phyloP scores from a whole-genome alignment of 2,329 filamentous ascomycete species.

The Diplocarpon mali region DNA sequence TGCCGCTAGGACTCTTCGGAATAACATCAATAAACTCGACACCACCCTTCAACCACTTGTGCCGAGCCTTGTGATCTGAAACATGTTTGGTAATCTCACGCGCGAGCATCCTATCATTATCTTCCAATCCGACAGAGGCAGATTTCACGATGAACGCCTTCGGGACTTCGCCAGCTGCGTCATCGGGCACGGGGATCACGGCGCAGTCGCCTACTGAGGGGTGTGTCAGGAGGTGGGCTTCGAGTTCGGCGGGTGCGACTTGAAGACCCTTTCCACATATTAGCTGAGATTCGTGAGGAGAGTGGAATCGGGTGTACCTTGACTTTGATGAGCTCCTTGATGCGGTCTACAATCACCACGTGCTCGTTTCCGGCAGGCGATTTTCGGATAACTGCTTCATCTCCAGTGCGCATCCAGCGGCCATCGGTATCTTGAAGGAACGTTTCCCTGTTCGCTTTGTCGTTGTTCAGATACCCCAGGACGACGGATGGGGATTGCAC shows the following conservation, averaged over 20 bases:
- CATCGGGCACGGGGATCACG: constrained; percentile 61
- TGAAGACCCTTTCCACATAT: constrained; percentile 46
- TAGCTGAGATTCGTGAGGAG: not conserved
- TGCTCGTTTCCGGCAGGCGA: constrained; percentile 63
- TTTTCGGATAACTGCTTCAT: constrained; percentile 63
- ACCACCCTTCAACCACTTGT: constrained; percentile 56
- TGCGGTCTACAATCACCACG: constrained; percentile 72
- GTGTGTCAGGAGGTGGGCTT: constrained; percentile 68
- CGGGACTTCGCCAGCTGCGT: constrained; percentile 52
- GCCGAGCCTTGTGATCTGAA: constrained; percentile 52
- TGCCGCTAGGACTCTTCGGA: constrained; percentile 64
- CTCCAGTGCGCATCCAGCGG: constrained; percentile 66
- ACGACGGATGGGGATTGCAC: constrained; percentile 68
- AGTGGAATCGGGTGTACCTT: constrained; percentile 39
- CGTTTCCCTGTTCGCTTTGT: constrained; percentile 70
- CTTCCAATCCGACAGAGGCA: constrained; percentile 35
- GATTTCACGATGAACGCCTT: constrained; percentile 56
- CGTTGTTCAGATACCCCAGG: constrained; percentile 79
- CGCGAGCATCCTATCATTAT: constrained; percentile 38
- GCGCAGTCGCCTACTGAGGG: constrained; percentile 66
- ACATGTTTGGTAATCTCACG: constrained; percentile 49
- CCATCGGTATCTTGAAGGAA: constrained; percentile 55
- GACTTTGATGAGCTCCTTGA: constrained; percentile 70
- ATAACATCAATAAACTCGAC: constrained; percentile 55
- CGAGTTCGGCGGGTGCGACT: constrained; percentile 75